These are phyloP conservation scores for Fusarium brachygibbosum DNA, from an alignment of 2,329 filamentous ascomycete genomes.

Conservation along the genomic window DNA sequence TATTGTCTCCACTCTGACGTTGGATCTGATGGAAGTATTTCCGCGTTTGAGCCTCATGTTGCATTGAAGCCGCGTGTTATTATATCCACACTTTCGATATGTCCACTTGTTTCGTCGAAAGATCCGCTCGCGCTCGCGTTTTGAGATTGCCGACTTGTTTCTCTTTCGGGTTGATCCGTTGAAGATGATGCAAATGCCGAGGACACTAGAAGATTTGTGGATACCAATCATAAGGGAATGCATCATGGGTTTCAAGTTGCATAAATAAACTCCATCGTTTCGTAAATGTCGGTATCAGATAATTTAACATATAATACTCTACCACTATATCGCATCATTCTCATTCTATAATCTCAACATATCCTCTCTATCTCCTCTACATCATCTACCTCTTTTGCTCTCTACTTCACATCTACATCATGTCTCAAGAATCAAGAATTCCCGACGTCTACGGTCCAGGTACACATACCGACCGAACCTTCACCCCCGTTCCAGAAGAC, in stretches of 20 bases:
- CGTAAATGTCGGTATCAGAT: background rate
- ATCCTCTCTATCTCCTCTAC: background rate
- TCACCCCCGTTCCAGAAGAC: slow-evolving; percentile 13
- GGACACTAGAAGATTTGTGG: background rate
- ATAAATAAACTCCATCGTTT: background rate
- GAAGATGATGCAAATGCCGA: background rate
- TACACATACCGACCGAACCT: slow-evolving; percentile 15
- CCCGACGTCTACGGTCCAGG: slow-evolving; percentile 18
- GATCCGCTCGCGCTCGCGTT: slow-evolving; percentile 26
- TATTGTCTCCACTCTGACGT: slow-evolving; percentile 6
- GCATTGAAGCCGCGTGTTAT: background rate
- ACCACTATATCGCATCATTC: background rate
- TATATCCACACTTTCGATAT: background rate
- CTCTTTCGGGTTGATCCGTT: background rate
- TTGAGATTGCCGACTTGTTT: background rate
- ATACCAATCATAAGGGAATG: background rate
- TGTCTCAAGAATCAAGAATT: slow-evolving; percentile 22
- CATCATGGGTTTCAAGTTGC: background rate
- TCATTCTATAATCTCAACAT: too few relatives aligned
- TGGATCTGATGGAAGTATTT: background rate
- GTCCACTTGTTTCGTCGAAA: background rate
- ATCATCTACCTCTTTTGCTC: background rate
- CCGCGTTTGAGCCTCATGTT: slow-evolving; percentile 16
- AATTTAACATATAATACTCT: background rate
- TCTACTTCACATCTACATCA: background rate